These are phyloP conservation scores for Xylariales sp. DNA, from an alignment of 2,329 filamentous ascomycete genomes.

Conservation along the genomic window DNA sequence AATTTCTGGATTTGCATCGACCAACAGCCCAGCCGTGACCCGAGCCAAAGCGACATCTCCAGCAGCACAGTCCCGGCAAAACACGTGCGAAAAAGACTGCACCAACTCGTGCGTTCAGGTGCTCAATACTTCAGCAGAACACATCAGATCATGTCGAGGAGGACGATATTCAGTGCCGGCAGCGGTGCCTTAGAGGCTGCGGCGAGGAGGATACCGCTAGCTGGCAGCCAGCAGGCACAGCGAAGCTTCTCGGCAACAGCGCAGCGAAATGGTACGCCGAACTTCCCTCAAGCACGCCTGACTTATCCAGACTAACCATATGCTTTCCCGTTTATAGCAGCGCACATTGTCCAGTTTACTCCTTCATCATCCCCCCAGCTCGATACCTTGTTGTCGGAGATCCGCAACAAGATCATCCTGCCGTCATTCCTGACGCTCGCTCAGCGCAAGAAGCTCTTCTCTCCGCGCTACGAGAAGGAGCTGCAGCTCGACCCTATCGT, in stretches of 20 bases:
- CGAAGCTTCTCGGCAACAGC: slow-evolving; percentile 23
- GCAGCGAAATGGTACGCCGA: slow-evolving; percentile 17
- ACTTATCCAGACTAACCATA: not conserved
- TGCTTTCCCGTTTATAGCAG: slow-evolving; percentile 10
- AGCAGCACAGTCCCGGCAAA: too few species aligned
- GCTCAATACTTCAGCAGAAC: slow-evolving; percentile 1
- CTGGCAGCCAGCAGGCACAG: slow-evolving; percentile 1
- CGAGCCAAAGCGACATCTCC: too few species aligned
- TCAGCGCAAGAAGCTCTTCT: slow-evolving; percentile 51
- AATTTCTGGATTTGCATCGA: too few species aligned
- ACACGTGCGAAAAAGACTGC: too few species aligned
- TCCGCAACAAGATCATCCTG: slow-evolving; percentile 57
- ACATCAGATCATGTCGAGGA: slow-evolving; percentile 19
- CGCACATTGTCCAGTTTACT: slow-evolving; percentile 39
- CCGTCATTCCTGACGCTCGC: slow-evolving; percentile 51
- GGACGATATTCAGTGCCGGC: slow-evolving; percentile 17
- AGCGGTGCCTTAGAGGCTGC: slow-evolving; percentile 18
- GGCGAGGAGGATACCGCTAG: slow-evolving; percentile 13
- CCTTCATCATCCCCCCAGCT: slow-evolving; percentile 50
- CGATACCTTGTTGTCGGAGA: slow-evolving; percentile 43
- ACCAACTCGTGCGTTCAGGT: too few species aligned
- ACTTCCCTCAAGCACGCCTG: not conserved
- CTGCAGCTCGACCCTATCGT: slow-evolving; percentile 52
- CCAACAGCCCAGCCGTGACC: too few species aligned
- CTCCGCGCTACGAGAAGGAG: slow-evolving; percentile 36